These are phyloP conservation scores for Eremothecium gossypii DNA, from an alignment of 1,139 yeast species.

Conservation along the genomic window DNA sequence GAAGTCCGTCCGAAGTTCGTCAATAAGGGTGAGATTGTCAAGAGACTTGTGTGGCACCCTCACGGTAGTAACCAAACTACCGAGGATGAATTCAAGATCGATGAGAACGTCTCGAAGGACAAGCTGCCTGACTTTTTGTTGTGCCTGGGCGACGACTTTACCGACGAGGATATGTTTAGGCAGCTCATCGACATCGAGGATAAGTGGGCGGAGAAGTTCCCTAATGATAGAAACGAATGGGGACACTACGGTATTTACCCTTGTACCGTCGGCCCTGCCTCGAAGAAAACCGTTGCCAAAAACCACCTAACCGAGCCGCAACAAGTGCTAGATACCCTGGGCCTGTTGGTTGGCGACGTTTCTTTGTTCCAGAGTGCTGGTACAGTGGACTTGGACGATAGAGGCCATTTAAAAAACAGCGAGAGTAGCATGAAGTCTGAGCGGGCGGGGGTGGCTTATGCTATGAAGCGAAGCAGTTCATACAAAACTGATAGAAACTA, in stretches of 20 bases:
- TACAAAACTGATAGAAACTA: conserved; percentile 1
- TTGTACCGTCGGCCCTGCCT: conserved; percentile 91
- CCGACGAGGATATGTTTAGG: conserved; percentile 95
- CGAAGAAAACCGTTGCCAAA: conserved; percentile 79
- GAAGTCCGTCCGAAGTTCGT: conserved; percentile 93
- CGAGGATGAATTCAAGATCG: conserved; percentile 25
- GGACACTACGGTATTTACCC: conserved; percentile 67
- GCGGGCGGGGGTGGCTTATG: conserved; percentile 24
- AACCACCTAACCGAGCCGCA: conserved; percentile 81
- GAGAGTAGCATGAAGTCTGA: conserved; percentile 31
- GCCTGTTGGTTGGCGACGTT: conserved; percentile 66
- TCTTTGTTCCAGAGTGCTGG: conserved; percentile 72
- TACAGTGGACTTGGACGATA: conserved; percentile 60
- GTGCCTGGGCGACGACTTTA: conserved; percentile 90
- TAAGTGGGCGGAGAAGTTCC: conserved; percentile 31
- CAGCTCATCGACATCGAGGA: conserved; percentile 56
- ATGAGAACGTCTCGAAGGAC: conserved; percentile 35
- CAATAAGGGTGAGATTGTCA: conserved; percentile 94
- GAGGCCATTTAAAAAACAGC: conserved; percentile 49
- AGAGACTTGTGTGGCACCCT: conserved; percentile 55
- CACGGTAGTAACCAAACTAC: conserved; percentile 39
- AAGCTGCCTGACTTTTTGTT: conserved; percentile 72
- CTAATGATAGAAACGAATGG: conserved; percentile 35
- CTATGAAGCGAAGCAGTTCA: conserved; percentile 21
- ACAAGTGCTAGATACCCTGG: conserved; percentile 79